Evolutionary conservation across 148 eudicot genomes (phyloP).

Genomic region (Arctostaphylos glauca): DNA sequence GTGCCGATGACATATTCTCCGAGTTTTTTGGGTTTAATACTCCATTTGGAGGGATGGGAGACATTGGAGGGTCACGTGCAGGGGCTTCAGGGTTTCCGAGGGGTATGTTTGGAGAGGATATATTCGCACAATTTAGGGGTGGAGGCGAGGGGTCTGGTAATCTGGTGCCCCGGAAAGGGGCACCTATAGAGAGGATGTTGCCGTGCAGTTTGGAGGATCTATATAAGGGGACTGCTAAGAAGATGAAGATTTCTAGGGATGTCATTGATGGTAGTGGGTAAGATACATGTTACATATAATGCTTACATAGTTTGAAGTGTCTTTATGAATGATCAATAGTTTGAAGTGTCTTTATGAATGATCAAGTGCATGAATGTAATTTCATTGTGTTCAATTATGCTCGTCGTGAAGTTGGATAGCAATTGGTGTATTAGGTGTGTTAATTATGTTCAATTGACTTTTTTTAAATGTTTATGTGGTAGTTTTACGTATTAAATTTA

Average conservation of each 20-base stretch:
- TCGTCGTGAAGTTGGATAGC: too few relatives aligned
- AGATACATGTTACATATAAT: background rate
- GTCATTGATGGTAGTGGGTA: constrained; percentile 64
- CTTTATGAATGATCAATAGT: background rate
- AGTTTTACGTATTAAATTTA: too few relatives aligned
- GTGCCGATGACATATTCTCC: constrained; percentile 68
- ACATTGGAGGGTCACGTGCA: constrained; percentile 43
- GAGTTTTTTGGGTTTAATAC: constrained; percentile 69
- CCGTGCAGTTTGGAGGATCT: constrained; percentile 77
- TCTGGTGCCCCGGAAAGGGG: constrained; percentile 41
- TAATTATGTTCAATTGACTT: background rate
- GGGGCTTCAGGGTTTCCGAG: constrained; percentile 40
- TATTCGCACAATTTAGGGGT: constrained; percentile 33
- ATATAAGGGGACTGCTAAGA: constrained; percentile 68
- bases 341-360: background rate
- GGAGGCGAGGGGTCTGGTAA: constrained; percentile 34
- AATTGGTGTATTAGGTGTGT: too few relatives aligned
- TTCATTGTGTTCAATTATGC: too few relatives aligned
- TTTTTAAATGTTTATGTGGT: background rate
- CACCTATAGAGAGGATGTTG: constrained; percentile 52
- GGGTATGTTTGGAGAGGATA: constrained; percentile 33
- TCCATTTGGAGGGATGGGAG: constrained; percentile 62
- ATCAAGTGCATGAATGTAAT: background rate
- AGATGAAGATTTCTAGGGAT: constrained; percentile 79
- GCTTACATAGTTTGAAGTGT: background rate